Evolutionary conservation across 495 filamentous ascomycete genomes (phyloP), one percentile per base, ranked within the genome.

Genomic region (Hypoxylon lienhwacheense): DNA sequence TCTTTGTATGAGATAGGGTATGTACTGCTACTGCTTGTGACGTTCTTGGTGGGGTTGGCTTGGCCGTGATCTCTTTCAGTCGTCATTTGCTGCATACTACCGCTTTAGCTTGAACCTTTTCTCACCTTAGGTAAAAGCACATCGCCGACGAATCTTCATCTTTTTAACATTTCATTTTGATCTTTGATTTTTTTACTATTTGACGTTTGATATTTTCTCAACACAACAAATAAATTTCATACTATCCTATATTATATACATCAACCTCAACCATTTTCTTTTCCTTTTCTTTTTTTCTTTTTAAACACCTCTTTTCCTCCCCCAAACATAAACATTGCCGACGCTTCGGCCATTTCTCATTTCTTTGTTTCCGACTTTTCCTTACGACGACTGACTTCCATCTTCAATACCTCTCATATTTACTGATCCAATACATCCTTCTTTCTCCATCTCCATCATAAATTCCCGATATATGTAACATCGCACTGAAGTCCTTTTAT

Each of bases 21-120:
- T 42, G 21, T 28, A 34, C 41, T 46, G 19, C 10, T 16, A n/a
- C 40, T 34, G 47, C 58, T 53, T 61, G 58, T 61, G 58, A 61
- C 58, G 58, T 61, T n/a, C n/a, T 28, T 61, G 25, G 58, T 47
- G 58, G 58, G 58, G 58, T 61, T 52, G 56, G n/a, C n/a, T 53
- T 35, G 29, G 52, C 35, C 52, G 52, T 56, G 58, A 61, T 56
- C 47, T 55, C 52, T 53, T 4, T 48, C 42, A 21, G 22, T 44
- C 52, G 58, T 55, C 52, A 61, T 60, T 42, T 43, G 46, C 36
- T 16, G 22, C 8, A 12, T 10, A 15, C 28, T 26, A 22, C 24
- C 14, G 5, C 34, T 48, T 34, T 54, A 60, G 40, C 56, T 53
- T 34, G 26, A 60, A 54, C 43, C 28, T 45, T 24, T 29, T 44